Conservation (phyloP, 345 rosid species). For the Brassica juncea region DNA sequence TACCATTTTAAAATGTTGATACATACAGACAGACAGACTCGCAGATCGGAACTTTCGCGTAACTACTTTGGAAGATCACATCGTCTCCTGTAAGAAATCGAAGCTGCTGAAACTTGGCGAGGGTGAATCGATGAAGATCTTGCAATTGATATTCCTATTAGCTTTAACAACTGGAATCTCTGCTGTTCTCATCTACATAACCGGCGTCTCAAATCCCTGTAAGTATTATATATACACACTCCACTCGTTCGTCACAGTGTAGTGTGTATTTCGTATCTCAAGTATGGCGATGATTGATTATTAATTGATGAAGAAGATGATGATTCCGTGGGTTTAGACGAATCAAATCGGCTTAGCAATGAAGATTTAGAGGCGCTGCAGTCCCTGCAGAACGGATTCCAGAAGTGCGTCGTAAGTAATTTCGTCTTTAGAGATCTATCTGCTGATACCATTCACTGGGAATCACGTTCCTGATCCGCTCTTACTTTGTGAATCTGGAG, state of each 20-base stretch:
- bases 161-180: slow-evolving; percentile 70
- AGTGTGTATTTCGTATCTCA: slow-evolving; percentile 4
- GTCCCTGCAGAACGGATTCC: slow-evolving; percentile 62
- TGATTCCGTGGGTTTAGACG: slow-evolving; percentile 51
- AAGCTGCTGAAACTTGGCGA: slow-evolving; percentile 10
- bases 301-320: slow-evolving; percentile 19
- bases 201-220: slow-evolving; percentile 76
- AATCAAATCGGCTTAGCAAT: slow-evolving; percentile 48
- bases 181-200: slow-evolving; percentile 74
- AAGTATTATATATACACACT: slow-evolving; percentile 20
- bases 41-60: slow-evolving; percentile 18
- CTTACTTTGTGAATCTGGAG: slow-evolving; percentile 9
- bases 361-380: slow-evolving; percentile 73
- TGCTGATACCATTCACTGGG: not conserved
- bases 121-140: slow-evolving; percentile 57
- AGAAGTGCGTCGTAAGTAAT: slow-evolving; percentile 82
- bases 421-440: slow-evolving; percentile 5
- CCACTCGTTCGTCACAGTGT: not conserved
- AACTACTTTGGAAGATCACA: slow-evolving; percentile 14
- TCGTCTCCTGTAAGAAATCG: not conserved
- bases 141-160: slow-evolving; percentile 58
- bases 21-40: not conserved
- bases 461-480: not conserved
- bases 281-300: slow-evolving; percentile 13
- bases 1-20: too few relatives aligned